These are phyloP conservation scores for Micromonas commoda DNA, from an alignment of 139 green algal species.

Conservation along the genomic window DNA sequence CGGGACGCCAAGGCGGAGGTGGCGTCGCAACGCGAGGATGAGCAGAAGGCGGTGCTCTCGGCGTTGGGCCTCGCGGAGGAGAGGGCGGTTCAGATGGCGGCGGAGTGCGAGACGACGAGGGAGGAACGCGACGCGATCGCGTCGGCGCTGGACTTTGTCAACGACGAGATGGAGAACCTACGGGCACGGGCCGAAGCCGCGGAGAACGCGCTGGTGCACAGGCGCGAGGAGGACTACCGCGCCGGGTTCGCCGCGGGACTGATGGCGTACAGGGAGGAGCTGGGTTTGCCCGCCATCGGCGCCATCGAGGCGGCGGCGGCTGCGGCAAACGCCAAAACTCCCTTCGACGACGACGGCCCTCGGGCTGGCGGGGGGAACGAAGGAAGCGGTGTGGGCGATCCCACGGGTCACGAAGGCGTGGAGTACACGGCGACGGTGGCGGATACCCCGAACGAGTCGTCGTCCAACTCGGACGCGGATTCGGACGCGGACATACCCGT, in stretches of 20 bases:
- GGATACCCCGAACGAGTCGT: too few relatives aligned
- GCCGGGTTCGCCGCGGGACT: neutral
- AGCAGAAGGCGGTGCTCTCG: neutral
- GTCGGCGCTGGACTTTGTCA: neutral
- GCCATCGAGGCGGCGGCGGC: neutral
- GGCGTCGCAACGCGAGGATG: slow-evolving; percentile 2
- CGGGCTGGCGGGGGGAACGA: too few relatives aligned
- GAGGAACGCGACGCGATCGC: neutral
- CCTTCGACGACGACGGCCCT: neutral
- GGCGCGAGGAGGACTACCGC: neutral
- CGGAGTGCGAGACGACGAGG: neutral
- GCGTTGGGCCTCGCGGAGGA: slow-evolving; percentile 5
- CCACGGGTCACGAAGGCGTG: too few relatives aligned
- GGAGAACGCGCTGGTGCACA: too few relatives aligned
- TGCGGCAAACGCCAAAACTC: neutral
- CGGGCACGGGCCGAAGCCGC: neutral
- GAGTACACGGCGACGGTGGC: too few relatives aligned
- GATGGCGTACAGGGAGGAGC: neutral
- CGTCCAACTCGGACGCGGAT: too few relatives aligned
- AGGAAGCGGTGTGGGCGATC: too few relatives aligned
- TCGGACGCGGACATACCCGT: too few relatives aligned
- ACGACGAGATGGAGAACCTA: neutral
- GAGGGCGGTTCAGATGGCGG: neutral
- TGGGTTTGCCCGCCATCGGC: too few relatives aligned
- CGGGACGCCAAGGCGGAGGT: neutral